Base-by-base conservation (phyloP, 1,139 yeast genomes). In the Candida anutae region DNA sequence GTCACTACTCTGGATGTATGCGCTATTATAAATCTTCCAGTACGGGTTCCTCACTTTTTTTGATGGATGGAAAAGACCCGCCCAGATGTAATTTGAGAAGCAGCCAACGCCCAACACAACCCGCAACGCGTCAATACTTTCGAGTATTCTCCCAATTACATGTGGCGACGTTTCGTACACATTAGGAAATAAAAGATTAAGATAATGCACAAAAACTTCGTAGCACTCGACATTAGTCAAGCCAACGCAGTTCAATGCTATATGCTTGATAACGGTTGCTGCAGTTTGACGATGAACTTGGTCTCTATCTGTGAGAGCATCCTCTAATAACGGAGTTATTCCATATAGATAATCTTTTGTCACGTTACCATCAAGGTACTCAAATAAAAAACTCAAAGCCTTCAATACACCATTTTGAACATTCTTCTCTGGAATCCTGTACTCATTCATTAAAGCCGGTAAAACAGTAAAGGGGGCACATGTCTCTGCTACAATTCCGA, bases 391-490 rank as follows among this genome's bases (percentile, higher is more conserved):
- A n/a, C 95, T 71, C 61, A 88, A 59, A 0, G 97, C 87, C 46
- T 93, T 93, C 39, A 93, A 60, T 4, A 90, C 87, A 61, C 98
- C 98, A 50, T 90, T 90, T 48, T 90, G 97, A 5, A 90, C 96
- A 46, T 88, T 88, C 33, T 79, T 75, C 39, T 90, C 97, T 0
- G 95, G 96, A 4, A 83, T 82, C 30, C 94, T 68, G 48, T 90
- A 93, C 50, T 90, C 98, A 50, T 90, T 88, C 95, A 93, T 84
- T 25, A 93, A 61, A 0, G 95, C 95, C 0, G 99, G 98, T n/a
- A 93, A 55, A 1, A 90, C 95, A 0, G 97, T 84, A 52, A 84
- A 90, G 0, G 98, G 96, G 0, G 84, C 75, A 56, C 98, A 90
- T 0, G 82, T 77, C 33, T 88, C 94, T 0, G 98, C 97, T 10